Conservation (phyloP, 768 basidiomycete species). For the Collybia sp. region DNA sequence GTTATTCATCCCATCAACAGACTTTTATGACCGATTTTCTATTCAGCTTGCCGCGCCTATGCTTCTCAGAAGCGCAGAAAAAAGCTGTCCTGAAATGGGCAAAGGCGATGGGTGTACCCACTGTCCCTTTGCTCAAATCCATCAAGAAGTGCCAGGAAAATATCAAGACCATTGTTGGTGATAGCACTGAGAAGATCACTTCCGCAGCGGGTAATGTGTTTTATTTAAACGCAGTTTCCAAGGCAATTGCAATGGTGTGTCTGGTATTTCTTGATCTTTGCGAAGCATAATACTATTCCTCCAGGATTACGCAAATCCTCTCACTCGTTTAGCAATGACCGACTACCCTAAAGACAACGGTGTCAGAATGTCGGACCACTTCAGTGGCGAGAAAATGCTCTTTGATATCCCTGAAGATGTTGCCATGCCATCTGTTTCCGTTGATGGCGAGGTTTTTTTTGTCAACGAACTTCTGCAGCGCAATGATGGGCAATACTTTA, state of each 20-base stretch:
- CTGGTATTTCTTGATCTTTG: not conserved
- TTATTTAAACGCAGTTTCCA: slow-evolving; percentile 12
- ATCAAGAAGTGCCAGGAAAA: slow-evolving; percentile 14
- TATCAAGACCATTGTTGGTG: slow-evolving; percentile 13
- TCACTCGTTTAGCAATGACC: slow-evolving; percentile 14
- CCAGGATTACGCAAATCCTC: slow-evolving; percentile 21
- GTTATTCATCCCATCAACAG: slow-evolving; percentile 6
- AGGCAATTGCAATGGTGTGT: not conserved
- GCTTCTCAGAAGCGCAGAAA: slow-evolving; percentile 25
- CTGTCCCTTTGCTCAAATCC: slow-evolving; percentile 19
- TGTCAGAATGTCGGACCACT: slow-evolving; percentile 14
- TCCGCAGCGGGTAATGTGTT: slow-evolving; percentile 18
- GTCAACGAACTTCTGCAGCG: not conserved
- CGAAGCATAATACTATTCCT: not conserved
- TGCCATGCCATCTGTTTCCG: slow-evolving; percentile 16
- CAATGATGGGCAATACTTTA: not conserved
- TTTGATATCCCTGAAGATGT: slow-evolving; percentile 16
- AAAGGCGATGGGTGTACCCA: slow-evolving; percentile 17
- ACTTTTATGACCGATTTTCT: slow-evolving; percentile 22
- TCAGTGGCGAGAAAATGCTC: slow-evolving; percentile 23
- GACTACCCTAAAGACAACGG: slow-evolving; percentile 21
- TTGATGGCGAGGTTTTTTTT: not conserved
- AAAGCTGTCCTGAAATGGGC: slow-evolving; percentile 21
- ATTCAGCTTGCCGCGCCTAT: slow-evolving; percentile 22
- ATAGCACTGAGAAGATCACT: slow-evolving; percentile 14